A percentile compares a stretch with the other conserved stretches of the same genome.
Conservation (phyloP, 805 yeast genomes). For the Isabelozyma pseudorhagii region DNA sequence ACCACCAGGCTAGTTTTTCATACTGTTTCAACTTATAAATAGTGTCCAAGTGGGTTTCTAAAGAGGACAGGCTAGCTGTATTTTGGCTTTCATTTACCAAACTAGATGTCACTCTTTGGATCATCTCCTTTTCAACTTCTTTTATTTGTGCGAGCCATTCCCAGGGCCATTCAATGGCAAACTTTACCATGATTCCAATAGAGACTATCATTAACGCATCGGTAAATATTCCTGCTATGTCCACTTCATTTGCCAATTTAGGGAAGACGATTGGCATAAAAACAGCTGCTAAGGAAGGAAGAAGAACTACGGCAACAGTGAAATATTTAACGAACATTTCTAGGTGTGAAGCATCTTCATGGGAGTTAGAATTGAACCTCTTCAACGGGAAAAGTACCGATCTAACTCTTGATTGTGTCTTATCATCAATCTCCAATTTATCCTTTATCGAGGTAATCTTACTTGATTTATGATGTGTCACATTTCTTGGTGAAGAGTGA, state of each 20-base stretch:
- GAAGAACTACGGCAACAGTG: neutral
- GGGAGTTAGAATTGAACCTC: neutral
- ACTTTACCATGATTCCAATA: slow-evolving; percentile 32
- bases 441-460: no score
- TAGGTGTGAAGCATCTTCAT: neutral
- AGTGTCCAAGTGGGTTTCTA: slow-evolving; percentile 1
- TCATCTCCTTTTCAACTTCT: slow-evolving; percentile 7
- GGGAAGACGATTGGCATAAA: neutral
- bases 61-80: neutral
- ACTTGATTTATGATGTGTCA: neutral
- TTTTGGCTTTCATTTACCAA: neutral
- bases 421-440: no score
- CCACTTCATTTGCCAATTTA: slow-evolving; percentile 3
- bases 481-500: neutral
- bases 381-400: neutral
- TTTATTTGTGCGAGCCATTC: slow-evolving; percentile 30
- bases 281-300: neutral
- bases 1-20: slow-evolving; percentile 16
- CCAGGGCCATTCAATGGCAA: slow-evolving; percentile 42
- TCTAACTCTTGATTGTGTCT: neutral
- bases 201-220: slow-evolving; percentile 28
- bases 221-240: slow-evolving; percentile 23
- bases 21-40: slow-evolving; percentile 7
- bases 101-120: neutral
- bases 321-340: neutral